phyloP scores from a whole-genome alignment of 768 basidiomycete species.

The Tremella mesenterica region DNA sequence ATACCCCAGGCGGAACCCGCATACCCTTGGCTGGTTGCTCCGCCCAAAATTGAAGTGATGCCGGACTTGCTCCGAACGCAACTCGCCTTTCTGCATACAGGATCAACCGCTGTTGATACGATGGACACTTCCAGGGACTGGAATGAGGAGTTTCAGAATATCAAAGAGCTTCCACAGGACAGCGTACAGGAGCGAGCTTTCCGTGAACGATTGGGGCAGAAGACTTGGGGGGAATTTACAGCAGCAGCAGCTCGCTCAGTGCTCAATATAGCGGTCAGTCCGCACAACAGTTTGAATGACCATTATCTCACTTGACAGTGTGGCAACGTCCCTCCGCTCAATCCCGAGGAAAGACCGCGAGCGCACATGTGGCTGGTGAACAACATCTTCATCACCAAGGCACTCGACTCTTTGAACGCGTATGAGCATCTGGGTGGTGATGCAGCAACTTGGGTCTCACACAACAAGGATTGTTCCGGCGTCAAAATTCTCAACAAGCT shows the following conservation, averaged over 20 bases:
- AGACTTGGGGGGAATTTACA: constrained; percentile 47
- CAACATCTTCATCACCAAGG: constrained; percentile 49
- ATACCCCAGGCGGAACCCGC: constrained; percentile 46
- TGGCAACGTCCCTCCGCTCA: constrained; percentile 47
- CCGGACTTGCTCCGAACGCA: constrained; percentile 46
- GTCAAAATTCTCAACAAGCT: constrained; percentile 47
- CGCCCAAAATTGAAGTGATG: constrained; percentile 28
- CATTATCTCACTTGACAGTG: constrained; percentile 19
- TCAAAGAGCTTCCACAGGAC: constrained; percentile 44
- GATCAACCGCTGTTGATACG: constrained; percentile 43
- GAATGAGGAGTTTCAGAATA: constrained; percentile 49
- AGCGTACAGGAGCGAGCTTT: constrained; percentile 45
- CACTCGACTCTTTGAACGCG: constrained; percentile 46
- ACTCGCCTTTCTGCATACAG: constrained; percentile 47
- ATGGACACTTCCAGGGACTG: constrained; percentile 48
- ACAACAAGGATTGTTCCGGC: constrained; percentile 47
- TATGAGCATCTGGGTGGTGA: constrained; percentile 47
- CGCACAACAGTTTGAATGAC: not conserved
- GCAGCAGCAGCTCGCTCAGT: constrained; percentile 45
- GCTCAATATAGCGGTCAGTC: constrained; percentile 39
- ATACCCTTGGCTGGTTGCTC: constrained; percentile 45
- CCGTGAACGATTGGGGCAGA: constrained; percentile 45
- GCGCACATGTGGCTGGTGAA: constrained; percentile 47
- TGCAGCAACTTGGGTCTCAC: constrained; percentile 46
- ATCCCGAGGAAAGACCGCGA: constrained; percentile 45